Conservation (phyloP, 306 rosid species). For the Begonia masoniana region DNA sequence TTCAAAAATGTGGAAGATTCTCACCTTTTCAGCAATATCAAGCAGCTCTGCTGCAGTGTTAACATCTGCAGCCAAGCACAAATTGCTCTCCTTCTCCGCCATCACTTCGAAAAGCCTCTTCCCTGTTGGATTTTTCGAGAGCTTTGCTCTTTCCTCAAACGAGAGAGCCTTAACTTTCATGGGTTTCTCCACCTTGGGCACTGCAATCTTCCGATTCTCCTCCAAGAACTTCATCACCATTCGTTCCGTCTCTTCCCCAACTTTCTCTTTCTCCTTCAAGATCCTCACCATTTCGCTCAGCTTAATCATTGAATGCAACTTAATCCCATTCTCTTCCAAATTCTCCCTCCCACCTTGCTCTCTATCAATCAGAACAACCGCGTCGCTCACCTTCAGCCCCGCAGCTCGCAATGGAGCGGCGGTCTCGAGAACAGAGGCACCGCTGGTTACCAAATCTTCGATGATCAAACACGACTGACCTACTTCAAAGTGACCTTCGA, state of each 20-base stretch:
- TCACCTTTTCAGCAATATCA: constrained; percentile 68
- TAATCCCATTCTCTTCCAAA: constrained; percentile 63
- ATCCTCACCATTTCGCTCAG: constrained; percentile 68
- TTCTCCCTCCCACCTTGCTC: constrained; percentile 89
- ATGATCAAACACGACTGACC: constrained; percentile 61
- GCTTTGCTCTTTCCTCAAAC: constrained; percentile 53
- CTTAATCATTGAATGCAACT: constrained; percentile 47
- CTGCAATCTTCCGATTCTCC: constrained; percentile 64
- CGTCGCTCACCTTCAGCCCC: constrained; percentile 61
- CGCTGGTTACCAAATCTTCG: constrained; percentile 85
- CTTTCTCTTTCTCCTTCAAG: constrained; percentile 60
- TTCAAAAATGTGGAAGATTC: not conserved
- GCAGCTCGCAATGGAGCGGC: constrained; percentile 60
- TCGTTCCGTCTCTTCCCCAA: constrained; percentile 47
- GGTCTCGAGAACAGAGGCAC: constrained; percentile 68
- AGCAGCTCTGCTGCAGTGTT: constrained; percentile 72
- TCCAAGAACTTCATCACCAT: constrained; percentile 45
- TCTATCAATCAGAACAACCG: constrained; percentile 73
- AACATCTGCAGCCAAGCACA: constrained; percentile 86
- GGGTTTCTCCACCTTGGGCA: constrained; percentile 28
- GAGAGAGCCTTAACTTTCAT: constrained; percentile 30
- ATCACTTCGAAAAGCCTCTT: constrained; percentile 73
- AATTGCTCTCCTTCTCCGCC: constrained; percentile 66
- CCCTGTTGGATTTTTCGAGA: constrained; percentile 73
- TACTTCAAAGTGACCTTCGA: constrained; percentile 46